phyloP scores from a whole-genome alignment of 2,329 filamentous ascomycete genomes.

The Fusarium pseudocircinatum region DNA sequence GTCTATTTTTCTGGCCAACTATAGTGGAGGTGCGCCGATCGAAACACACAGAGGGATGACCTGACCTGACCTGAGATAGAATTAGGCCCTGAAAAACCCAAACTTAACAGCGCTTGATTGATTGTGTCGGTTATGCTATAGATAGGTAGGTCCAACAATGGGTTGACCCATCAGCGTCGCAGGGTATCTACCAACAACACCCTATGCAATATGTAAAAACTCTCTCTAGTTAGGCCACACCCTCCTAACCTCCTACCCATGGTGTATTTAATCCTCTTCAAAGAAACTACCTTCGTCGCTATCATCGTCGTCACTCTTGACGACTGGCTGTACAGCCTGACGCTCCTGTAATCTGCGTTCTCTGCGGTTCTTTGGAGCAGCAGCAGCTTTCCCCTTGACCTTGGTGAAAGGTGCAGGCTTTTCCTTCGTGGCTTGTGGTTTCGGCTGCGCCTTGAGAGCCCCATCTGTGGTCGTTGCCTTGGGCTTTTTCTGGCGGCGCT shows the following conservation, averaged over 20 bases:
- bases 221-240: not conserved
- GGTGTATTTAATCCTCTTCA: slow-evolving; percentile 47
- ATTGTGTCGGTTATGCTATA: slow-evolving; percentile 12
- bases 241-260: not conserved
- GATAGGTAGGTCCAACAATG: slow-evolving; percentile 15
- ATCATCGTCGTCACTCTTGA: slow-evolving; percentile 56
- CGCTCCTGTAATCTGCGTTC: slow-evolving; percentile 50
- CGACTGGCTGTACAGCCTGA: slow-evolving; percentile 44
- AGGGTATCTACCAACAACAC: slow-evolving; percentile 38
- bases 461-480: slow-evolving; percentile 34
- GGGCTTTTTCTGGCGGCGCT: slow-evolving; percentile 25
- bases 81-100: not conserved
- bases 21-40: slow-evolving; percentile 20
- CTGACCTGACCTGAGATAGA: not conserved
- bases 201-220: slow-evolving; percentile 27
- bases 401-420: slow-evolving; percentile 22
- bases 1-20: slow-evolving; percentile 6
- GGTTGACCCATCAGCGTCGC: slow-evolving; percentile 15
- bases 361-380: slow-evolving; percentile 48
- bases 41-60: not conserved
- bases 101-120: slow-evolving; percentile 17
- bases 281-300: slow-evolving; percentile 69
- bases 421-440: slow-evolving; percentile 29
- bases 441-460: slow-evolving; percentile 30
- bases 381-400: slow-evolving; percentile 38